Conservation (phyloP, 140 eudicot genomes). For the Stevia rebaudiana region DNA sequence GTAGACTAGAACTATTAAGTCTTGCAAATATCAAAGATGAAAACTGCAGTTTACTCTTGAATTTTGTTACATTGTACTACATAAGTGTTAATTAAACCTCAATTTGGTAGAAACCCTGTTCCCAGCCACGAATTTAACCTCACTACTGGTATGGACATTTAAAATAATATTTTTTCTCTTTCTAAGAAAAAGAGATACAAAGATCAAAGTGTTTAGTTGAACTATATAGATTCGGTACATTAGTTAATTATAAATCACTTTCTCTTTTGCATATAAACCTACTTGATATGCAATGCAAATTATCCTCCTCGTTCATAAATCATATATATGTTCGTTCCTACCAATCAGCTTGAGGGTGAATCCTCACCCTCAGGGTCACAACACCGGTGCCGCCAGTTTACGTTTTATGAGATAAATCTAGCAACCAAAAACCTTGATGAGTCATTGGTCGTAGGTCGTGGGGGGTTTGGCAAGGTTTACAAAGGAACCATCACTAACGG, state of each 20-base stretch:
- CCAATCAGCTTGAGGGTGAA: neutral
- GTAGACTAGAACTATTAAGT: too few relatives aligned
- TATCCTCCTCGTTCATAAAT: neutral
- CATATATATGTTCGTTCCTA: neutral
- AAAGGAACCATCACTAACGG: constrained; percentile 25
- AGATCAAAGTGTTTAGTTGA: neutral
- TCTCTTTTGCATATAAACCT: too few relatives aligned
- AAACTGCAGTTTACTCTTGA: too few relatives aligned
- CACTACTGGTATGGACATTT: neutral
- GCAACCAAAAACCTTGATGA: constrained; percentile 34
- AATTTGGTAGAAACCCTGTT: neutral
- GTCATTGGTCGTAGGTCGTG: constrained; percentile 23
- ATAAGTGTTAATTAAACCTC: neutral
- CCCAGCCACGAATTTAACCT: neutral
- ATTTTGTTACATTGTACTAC: too few relatives aligned
- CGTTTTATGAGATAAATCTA: constrained; percentile 19
- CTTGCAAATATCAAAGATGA: too few relatives aligned
- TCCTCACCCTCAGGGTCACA: neutral
- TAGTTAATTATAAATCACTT: neutral
- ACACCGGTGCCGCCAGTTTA: constrained; percentile 26
- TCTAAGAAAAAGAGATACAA: neutral
- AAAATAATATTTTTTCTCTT: neutral
- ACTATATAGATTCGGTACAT: neutral
- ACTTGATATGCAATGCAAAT: neutral
- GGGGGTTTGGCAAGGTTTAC: constrained; percentile 36